Evolutionary conservation across 106 monocot genomes (phyloP).

Genomic region (Dioscorea zingiberensis): DNA sequence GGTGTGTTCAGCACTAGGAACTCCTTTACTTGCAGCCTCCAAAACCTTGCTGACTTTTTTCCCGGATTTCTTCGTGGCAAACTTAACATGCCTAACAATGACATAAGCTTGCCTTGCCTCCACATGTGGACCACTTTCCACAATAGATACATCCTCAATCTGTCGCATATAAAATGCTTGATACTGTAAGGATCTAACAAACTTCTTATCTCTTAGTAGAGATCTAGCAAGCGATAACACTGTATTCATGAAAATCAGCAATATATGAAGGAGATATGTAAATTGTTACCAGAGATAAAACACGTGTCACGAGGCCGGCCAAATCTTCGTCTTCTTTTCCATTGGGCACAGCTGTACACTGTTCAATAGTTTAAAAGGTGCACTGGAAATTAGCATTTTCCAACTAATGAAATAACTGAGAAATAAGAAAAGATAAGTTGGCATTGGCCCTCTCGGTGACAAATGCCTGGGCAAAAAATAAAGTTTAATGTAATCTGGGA

Average conservation of each 20-base stretch:
- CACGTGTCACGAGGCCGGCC: slow-evolving; percentile 28
- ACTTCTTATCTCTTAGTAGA: no score
- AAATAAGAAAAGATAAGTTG: no score
- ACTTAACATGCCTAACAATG: slow-evolving; percentile 60
- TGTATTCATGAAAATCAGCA: no score
- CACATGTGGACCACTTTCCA: slow-evolving; percentile 77
- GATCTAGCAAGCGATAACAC: no score
- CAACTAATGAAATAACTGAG: no score
- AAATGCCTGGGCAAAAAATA: no score
- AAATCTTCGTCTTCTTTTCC: slow-evolving; percentile 53
- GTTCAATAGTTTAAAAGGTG: neutral
- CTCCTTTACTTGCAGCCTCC: slow-evolving; percentile 18
- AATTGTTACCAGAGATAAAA: slow-evolving; percentile 48
- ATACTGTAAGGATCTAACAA: neutral
- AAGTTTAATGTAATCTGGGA: no score
- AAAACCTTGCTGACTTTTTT: slow-evolving; percentile 47
- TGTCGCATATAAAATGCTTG: slow-evolving; percentile 18
- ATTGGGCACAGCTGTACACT: slow-evolving; percentile 50
- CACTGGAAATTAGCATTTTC: no score
- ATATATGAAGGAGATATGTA: neutral
- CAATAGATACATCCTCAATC: slow-evolving; percentile 60
- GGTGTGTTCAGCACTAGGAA: slow-evolving; percentile 6
- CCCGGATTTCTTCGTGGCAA: slow-evolving; percentile 45
- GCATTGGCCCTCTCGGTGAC: no score
- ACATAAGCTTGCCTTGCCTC: slow-evolving; percentile 54